These are phyloP conservation scores for Fereydounia khargensis DNA, from an alignment of 1,284 basidiomycete genomes.

Conservation along the genomic window DNA sequence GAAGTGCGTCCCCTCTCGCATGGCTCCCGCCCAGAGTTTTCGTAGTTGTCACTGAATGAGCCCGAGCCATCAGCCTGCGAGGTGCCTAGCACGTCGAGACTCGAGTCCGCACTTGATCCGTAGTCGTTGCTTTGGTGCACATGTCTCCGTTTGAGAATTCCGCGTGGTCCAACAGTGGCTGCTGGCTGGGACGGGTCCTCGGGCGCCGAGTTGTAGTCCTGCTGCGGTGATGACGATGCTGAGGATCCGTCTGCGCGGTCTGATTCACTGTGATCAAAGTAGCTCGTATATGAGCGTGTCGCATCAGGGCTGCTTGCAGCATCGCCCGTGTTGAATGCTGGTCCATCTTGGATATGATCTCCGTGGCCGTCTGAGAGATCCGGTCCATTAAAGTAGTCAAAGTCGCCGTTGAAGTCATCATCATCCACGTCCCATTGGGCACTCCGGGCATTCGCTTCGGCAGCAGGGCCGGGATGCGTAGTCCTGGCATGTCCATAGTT, in stretches of 20 bases:
- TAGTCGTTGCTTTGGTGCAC: too few species aligned
- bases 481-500: constrained; percentile 30
- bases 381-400: constrained; percentile 67
- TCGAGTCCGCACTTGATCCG: too few species aligned
- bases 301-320: constrained; percentile 38
- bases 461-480: constrained; percentile 9
- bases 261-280: constrained; percentile 38
- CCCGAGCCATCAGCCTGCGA: constrained; percentile 13
- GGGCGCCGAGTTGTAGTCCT: neutral
- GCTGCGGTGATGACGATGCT: constrained; percentile 32
- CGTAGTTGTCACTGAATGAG: constrained; percentile 20
- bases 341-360: constrained; percentile 18
- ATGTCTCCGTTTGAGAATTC: constrained; percentile 40
- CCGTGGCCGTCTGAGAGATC: constrained; percentile 58
- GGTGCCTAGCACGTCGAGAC: constrained; percentile 20
- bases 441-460: constrained; percentile 27
- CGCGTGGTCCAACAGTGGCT: constrained; percentile 29
- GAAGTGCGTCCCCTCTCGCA: constrained; percentile 37
- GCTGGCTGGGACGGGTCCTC: constrained; percentile 27
- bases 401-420: constrained; percentile 63
- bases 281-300: constrained; percentile 32
- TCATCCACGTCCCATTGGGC: constrained; percentile 57
- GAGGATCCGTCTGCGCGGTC: constrained; percentile 31
- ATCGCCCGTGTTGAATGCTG: constrained; percentile 39
- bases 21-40: constrained; percentile 16